Conservation (phyloP, 805 yeast genomes). For the Kodamaea hsintzibuensis region DNA sequence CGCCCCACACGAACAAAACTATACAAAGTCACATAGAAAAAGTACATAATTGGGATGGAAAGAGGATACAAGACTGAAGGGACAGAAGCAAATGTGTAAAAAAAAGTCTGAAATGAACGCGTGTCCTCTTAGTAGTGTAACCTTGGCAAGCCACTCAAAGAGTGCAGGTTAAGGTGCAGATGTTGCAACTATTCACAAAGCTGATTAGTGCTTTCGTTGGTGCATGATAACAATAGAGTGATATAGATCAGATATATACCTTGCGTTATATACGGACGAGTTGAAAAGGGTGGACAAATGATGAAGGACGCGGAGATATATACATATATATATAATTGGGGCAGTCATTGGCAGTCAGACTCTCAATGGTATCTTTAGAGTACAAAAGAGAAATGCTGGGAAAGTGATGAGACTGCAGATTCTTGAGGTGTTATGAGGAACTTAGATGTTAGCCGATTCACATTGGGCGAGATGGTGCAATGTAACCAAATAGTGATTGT, state of each 20-base stretch:
- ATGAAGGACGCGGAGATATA: background rate
- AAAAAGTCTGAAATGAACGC: background rate
- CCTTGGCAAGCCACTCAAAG: background rate
- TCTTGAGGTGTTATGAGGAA: background rate
- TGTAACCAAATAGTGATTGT: too few relatives aligned
- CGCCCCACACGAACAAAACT: background rate
- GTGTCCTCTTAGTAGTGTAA: background rate
- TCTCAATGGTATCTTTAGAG: too few relatives aligned
- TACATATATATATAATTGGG: background rate
- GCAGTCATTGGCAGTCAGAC: background rate
- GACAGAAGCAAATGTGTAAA: background rate
- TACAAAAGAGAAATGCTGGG: background rate
- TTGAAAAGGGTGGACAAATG: background rate
- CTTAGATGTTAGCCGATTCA: too few relatives aligned
- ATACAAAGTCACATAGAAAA: background rate
- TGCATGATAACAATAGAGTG: background rate
- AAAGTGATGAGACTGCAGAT: background rate
- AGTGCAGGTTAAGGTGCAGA: background rate
- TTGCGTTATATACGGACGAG: background rate
- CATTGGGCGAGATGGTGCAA: too few relatives aligned
- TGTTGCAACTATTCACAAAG: background rate
- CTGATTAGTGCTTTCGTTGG: background rate
- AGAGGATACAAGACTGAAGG: background rate
- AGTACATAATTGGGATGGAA: background rate
- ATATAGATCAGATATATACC: background rate